A percentile compares a stretch with the other conserved stretches of the same genome.
Evolutionary conservation across 2,329 filamentous ascomycete genomes (phyloP).

Genomic region (Aspergillus fijiensis): DNA sequence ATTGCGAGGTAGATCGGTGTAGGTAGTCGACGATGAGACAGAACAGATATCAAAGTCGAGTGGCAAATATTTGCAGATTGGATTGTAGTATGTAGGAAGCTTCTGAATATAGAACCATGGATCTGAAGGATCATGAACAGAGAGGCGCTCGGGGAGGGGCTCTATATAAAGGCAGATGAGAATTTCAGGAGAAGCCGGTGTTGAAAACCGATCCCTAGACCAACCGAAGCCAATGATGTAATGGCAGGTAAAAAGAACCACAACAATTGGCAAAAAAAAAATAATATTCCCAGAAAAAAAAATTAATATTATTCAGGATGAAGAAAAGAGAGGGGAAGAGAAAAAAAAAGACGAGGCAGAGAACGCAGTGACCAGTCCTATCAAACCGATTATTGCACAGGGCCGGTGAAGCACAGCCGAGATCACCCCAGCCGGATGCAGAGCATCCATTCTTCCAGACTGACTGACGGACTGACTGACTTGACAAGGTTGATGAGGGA

Average conservation of each 20-base stretch:
- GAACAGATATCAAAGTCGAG: not conserved
- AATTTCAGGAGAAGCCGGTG: conserved; percentile 9
- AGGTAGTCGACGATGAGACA: not conserved
- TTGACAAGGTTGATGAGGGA: no score
- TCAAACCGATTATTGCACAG: conserved; percentile 9
- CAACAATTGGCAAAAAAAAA: conserved; percentile 2
- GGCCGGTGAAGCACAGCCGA: conserved; percentile 20
- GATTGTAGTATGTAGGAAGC: conserved; percentile 2
- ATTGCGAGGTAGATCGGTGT: not conserved
- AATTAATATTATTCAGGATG: not conserved
- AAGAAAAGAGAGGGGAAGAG: not conserved
- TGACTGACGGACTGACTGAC: not conserved
- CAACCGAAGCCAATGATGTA: conserved; percentile 16
- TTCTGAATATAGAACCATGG: conserved; percentile 15
- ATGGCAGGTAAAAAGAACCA: conserved; percentile 7
- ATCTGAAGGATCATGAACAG: conserved; percentile 13
- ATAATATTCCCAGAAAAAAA: not conserved
- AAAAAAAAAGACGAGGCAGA: not conserved
- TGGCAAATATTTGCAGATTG: not conserved
- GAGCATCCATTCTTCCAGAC: conserved; percentile 15
- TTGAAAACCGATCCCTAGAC: conserved; percentile 3
- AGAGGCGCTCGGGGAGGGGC: conserved; percentile 4
- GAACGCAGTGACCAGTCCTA: not conserved
- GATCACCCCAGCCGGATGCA: conserved; percentile 29
- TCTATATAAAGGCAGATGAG: conserved; percentile 14